Evolutionary conservation across 2,329 filamentous ascomycete genomes (phyloP).

Genomic region (Monosporascus sp.): DNA sequence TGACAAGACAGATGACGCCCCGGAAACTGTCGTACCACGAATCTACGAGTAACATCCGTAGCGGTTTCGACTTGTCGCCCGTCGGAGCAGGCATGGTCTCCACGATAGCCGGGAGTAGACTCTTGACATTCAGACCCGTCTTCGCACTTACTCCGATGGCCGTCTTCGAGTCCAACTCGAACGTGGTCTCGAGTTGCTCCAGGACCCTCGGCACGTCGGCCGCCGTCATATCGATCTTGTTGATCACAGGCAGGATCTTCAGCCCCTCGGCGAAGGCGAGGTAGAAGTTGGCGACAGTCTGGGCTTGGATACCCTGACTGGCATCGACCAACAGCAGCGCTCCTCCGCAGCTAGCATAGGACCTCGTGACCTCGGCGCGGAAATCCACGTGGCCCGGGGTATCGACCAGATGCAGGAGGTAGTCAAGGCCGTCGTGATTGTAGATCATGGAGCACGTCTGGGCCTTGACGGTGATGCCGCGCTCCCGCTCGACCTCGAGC

Average conservation of each 20-base stretch:
- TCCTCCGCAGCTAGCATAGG: conserved; percentile 93
- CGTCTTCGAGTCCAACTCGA: conserved; percentile 76
- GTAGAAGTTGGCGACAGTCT: conserved; percentile 98
- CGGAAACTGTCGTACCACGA: conserved; percentile 98
- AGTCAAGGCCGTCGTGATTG: conserved; percentile 77
- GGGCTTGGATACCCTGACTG: conserved; percentile 92
- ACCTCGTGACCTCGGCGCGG: conserved; percentile 88
- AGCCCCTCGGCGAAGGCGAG: conserved; percentile 90
- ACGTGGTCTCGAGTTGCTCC: conserved; percentile 77
- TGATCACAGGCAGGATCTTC: conserved; percentile 82
- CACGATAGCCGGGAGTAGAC: conserved; percentile 79
- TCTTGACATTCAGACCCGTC: conserved; percentile 80
- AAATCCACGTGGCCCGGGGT: conserved; percentile 98
- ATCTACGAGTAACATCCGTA: conserved; percentile 85
- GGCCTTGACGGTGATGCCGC: conserved; percentile 97
- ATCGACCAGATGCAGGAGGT: conserved; percentile 90
- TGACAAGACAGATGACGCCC: conserved; percentile 84
- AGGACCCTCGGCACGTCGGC: conserved; percentile 83
- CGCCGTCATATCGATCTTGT: conserved; percentile 91
- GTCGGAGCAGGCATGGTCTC: conserved; percentile 75
- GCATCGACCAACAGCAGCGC: conserved; percentile 91
- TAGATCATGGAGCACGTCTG: conserved; percentile 99
- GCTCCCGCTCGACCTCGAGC: conserved; percentile 90
- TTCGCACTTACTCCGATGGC: conserved; percentile 79
- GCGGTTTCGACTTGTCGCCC: conserved; percentile 65